These are phyloP conservation scores for Clavariopsis aquatica DNA, from an alignment of 495 filamentous ascomycete species.

Conservation along the genomic window DNA sequence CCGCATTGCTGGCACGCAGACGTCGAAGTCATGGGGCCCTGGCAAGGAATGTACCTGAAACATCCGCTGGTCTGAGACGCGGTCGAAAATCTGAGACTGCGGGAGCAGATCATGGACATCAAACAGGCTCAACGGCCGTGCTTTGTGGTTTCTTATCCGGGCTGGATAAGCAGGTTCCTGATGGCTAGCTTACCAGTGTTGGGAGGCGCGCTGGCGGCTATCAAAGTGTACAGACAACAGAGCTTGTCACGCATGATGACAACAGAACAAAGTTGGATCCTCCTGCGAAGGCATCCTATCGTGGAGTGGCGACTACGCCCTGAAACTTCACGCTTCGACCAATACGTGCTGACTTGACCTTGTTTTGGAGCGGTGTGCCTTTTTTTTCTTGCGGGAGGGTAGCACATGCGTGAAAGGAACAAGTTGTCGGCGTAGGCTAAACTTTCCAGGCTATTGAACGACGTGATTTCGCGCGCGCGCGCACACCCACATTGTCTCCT, in stretches of 20 bases:
- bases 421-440: constrained; percentile 16
- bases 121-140: constrained; percentile 20
- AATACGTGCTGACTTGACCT: constrained; percentile 10
- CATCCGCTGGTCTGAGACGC: constrained; percentile 32
- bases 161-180: constrained; percentile 1
- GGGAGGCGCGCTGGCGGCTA: neutral
- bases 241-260: neutral
- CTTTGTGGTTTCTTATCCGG: constrained; percentile 17
- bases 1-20: neutral
- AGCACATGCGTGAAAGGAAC: neutral
- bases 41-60: constrained; percentile 34
- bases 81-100: constrained; percentile 34
- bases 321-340: neutral
- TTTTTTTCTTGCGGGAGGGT: neutral
- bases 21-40: constrained; percentile 22
- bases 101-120: constrained; percentile 38
- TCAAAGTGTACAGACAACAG: neutral
- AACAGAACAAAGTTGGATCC: constrained; percentile 5
- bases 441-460: constrained; percentile 16
- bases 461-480: too few relatives aligned
- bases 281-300: constrained; percentile 1
- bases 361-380: neutral
- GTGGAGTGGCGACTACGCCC: neutral
- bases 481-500: neutral
- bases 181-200: neutral